Evolutionary conservation across 1,139 yeast genomes (phyloP), one percentile per base, ranked within the genome.

Genomic region (Zygosaccharomyces pseudobailii): DNA sequence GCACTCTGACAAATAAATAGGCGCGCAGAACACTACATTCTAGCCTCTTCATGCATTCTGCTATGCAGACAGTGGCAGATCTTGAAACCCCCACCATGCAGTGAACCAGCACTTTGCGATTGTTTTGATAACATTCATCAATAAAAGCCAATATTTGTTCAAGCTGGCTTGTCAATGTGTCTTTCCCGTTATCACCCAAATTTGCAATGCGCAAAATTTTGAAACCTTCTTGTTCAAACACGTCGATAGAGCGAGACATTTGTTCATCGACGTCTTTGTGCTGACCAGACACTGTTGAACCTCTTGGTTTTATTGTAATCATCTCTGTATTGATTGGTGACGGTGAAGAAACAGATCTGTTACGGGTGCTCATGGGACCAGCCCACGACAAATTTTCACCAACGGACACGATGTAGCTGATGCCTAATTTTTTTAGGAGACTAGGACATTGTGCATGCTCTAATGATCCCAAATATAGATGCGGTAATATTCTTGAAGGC

Each of bases 11-110:
- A 67, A 74, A 84, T 59, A 88, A 68, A 61, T 88, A 89, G 3
- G 95, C 90, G 43, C 84, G 74, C 13, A 89, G 76, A 36, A 89
- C 68, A 40, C 82, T 80, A 50, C 87, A 72, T 25, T 78, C 71
- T 49, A 81, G 70, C 44, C 87, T 70, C 55, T 80, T 83, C 95
- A 89, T 88, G 49, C 87, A 84, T 61, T 87, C 90, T 3, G 97
- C 96, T 54, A 89, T 87, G 55, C 95, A 85, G 35, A 90, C 85
- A 0, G 95, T 82, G 0, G 96, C 97, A 21, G 94, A 84, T 47
- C 97, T 72, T 0, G 95, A 87, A 4, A 89, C 97, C 1, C 97
- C 97, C 47, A 87, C 95, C 60, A 88, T 82, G 63, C 97, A 89
- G 63, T 89, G 96, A 17, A 87, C 88, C 46, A 89, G 69, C 0